Base-by-base conservation (phyloP, 768 basidiomycete genomes). In the Boletus huronensis region DNA sequence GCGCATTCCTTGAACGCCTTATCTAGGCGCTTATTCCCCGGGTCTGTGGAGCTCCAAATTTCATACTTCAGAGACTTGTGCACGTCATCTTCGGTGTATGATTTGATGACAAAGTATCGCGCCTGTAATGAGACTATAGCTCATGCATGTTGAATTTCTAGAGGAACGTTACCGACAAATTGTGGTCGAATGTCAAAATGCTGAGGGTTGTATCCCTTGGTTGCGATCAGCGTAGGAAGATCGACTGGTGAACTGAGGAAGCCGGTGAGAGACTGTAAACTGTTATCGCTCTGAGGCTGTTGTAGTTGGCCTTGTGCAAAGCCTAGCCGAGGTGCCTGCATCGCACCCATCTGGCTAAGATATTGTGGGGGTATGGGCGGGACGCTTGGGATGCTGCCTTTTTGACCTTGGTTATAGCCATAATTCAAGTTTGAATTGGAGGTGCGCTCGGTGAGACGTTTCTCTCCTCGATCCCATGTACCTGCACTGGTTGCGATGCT, bases 81-180 rank as follows among this genome's bases (percentile, higher is more conserved):
- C 1, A 99, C 96, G 66, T 99, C 96, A 65, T 98, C 97, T 71
- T 98, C 96, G 1, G 97, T 98, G 73, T 95, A 99, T 0, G 93
- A 96, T 70, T 99, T 99, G 79, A 99, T 98, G 31, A 98, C 96
- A 66, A 98, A 98, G 74, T 80, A 98, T 16, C 95, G 81, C 4
- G 96, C 93, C 86, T 93, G 55, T 6, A 58, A 59, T 25, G 16
- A 42, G 29, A 44, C n/a, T 45, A 55, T 29, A 59, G 52, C 28
- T 41, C 42, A 39, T 43, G 40, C 47, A 35, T 26, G 23, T 21
- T 9, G 17, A 16, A 35, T 21, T 16, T 42, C 5, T 17, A 40
- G 40, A 42, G 35, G 49, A 62, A 45, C 34, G 53, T 31, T 29
- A 78, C 88, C 60, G 58, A 90, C 92, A 71, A 86, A 90, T 45